phyloP scores from a whole-genome alignment of 1,284 basidiomycete genomes.

The Earliella scabrosa region DNA sequence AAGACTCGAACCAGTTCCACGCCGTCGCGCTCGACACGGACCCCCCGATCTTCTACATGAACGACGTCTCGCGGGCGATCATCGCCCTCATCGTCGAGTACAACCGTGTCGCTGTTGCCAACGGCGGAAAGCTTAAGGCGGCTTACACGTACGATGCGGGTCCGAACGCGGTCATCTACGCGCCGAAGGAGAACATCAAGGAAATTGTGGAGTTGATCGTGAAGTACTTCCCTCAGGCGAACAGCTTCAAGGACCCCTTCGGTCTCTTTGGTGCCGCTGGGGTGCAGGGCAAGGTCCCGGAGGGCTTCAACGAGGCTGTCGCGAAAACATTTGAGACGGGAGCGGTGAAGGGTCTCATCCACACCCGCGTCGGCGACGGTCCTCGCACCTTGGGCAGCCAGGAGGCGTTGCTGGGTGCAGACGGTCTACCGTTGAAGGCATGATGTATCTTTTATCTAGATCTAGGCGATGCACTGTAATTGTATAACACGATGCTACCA shows the following conservation, averaged over 20 bases:
- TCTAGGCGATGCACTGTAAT: background rate
- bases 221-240: conserved; percentile 83
- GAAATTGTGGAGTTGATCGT: conserved; percentile 79
- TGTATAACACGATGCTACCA: conserved; percentile 4
- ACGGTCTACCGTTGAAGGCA: conserved; percentile 58
- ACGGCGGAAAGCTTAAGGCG: conserved; percentile 73
- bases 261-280: conserved; percentile 53
- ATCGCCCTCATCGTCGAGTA: conserved; percentile 90
- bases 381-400: conserved; percentile 67
- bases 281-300: conserved; percentile 51
- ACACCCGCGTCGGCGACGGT: conserved; percentile 91
- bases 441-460: background rate
- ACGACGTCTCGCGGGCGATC: conserved; percentile 90
- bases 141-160: conserved; percentile 99
- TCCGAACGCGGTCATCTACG: conserved; percentile 98
- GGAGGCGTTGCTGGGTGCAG: conserved; percentile 57
- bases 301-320: conserved; percentile 82
- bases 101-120: conserved; percentile 80
- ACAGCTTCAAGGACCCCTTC: conserved; percentile 79
- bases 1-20: conserved; percentile 98
- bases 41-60: conserved; percentile 99
- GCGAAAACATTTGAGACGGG: conserved; percentile 76
- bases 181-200: conserved; percentile 77
- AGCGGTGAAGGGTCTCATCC: conserved; percentile 87
- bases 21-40: conserved; percentile 96